Evolutionary conservation across 169 alveolate genomes (phyloP).

Genomic region (Plasmodium sp.): DNA sequence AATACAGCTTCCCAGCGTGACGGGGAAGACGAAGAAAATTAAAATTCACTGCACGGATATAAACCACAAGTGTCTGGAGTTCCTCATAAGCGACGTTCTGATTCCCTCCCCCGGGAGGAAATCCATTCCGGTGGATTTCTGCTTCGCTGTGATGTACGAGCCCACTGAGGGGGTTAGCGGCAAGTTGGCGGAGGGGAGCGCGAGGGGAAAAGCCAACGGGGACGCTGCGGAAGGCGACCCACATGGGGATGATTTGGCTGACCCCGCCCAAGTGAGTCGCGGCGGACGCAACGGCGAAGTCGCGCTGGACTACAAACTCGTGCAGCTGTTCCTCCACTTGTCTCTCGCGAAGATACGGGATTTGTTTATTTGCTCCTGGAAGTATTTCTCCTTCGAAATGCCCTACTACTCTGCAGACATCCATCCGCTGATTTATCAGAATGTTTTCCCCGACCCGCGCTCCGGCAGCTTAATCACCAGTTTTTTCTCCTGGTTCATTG

Average conservation of each 20-base stretch:
- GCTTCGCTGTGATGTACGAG: conserved; percentile 24
- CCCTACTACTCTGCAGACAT: conserved; percentile 60
- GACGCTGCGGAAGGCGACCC: neutral
- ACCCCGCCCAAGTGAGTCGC: neutral
- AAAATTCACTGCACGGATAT: conserved; percentile 73
- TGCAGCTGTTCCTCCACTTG: conserved; percentile 33
- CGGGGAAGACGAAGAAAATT: neutral
- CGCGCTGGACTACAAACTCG: conserved; percentile 31
- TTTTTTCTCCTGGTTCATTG: conserved; percentile 51
- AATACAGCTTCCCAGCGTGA: neutral
- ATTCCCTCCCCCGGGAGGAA: conserved; percentile 1
- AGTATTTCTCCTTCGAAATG: conserved; percentile 57
- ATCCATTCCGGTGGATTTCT: conserved; percentile 34
- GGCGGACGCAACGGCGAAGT: neutral
- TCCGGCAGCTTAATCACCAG: conserved; percentile 7
- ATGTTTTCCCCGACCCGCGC: conserved; percentile 24
- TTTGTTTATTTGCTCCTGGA: conserved; percentile 72
- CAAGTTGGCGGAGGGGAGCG: neutral
- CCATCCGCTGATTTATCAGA: conserved; percentile 56
- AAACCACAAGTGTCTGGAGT: conserved; percentile 46
- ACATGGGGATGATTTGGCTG: neutral
- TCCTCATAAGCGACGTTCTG: conserved; percentile 21
- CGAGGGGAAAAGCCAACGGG: neutral
- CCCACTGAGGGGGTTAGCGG: neutral
- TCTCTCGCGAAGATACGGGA: conserved; percentile 61